A percentile compares a stretch with the other conserved stretches of the same genome.
Evolutionary conservation across 176 grass and related monocot genomes (phyloP).

Genomic region (Triticum urartu): DNA sequence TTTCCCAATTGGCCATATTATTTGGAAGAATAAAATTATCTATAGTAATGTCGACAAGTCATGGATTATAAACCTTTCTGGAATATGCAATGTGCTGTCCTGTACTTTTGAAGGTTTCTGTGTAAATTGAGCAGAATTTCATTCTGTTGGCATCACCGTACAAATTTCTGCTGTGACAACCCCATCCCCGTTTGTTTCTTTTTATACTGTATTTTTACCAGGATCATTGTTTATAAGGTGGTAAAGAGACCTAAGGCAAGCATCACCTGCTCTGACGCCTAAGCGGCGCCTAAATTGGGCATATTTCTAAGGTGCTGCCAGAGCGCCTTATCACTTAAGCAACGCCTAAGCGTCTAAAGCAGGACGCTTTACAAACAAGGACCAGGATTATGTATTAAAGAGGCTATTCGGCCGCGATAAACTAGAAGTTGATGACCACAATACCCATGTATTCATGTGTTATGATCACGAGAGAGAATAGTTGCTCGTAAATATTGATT

Average conservation of each 20-base stretch:
- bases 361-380: too few relatives aligned
- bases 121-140: background rate
- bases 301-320: too few relatives aligned
- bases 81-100: background rate
- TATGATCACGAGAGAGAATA: background rate
- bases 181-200: background rate
- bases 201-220: background rate
- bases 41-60: background rate
- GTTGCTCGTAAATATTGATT: background rate
- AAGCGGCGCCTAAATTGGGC: too few relatives aligned
- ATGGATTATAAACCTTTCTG: background rate
- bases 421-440: background rate
- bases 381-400: background rate
- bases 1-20: background rate
- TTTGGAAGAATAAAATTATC: background rate
- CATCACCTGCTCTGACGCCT: too few relatives aligned
- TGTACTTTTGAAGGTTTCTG: constrained; percentile 8
- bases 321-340: too few relatives aligned
- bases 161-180: background rate
- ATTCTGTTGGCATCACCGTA: background rate
- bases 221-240: background rate
- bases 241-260: too few relatives aligned
- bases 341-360: too few relatives aligned
- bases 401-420: background rate
- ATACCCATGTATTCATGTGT: background rate